Conservation (phyloP, 192 early-diverging fungal genomes). For the Backusella luteola region DNA sequence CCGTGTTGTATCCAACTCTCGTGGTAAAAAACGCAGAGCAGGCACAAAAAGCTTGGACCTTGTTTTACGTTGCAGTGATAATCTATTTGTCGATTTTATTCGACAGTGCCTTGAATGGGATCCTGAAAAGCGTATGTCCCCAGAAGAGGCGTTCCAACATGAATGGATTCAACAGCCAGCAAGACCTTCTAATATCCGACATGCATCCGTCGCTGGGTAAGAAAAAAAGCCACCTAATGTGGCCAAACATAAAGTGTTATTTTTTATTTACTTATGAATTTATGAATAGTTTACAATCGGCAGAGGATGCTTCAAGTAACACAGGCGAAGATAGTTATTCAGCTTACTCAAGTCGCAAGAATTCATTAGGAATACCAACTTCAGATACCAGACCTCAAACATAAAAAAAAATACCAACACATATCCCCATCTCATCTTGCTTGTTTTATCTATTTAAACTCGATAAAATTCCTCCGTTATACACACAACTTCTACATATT, state of each 20-base stretch:
- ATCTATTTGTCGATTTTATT: conserved; percentile 86
- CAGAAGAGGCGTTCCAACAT: conserved; percentile 82
- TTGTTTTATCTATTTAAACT: conserved; percentile 1
- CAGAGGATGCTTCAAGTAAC: not conserved
- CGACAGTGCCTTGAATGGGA: conserved; percentile 84
- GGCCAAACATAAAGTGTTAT: not conserved
- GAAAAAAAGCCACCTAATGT: not conserved
- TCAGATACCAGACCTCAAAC: not conserved
- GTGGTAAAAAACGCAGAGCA: conserved; percentile 86
- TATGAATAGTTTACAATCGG: not conserved
- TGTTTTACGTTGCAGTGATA: conserved; percentile 74
- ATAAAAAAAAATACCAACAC: not conserved
- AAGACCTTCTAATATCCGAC: not conserved
- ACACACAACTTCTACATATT: not conserved
- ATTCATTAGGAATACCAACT: not conserved
- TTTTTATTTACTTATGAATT: not conserved
- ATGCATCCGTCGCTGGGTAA: not conserved
- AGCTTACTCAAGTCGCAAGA: not conserved
- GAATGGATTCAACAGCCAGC: conserved; percentile 61
- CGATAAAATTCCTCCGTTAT: not conserved
- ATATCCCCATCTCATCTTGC: not conserved
- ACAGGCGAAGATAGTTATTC: not conserved
- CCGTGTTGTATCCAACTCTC: conserved; percentile 72
- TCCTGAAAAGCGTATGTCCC: conserved; percentile 82
- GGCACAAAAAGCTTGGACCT: conserved; percentile 73